Conservation (phyloP, 345 rosid genomes). For the Salix purpurea region DNA sequence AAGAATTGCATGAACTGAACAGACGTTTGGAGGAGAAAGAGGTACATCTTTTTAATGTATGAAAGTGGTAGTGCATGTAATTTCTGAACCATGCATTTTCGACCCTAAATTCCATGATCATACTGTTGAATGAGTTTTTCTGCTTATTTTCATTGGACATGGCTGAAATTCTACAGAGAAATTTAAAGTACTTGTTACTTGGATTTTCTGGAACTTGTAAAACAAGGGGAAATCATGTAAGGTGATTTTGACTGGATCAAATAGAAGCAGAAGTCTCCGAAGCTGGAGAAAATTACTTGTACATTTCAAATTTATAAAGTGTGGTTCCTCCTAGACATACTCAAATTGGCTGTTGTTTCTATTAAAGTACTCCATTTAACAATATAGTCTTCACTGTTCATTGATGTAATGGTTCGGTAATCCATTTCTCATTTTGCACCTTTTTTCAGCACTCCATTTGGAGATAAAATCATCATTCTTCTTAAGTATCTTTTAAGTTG, state of each 20-base stretch:
- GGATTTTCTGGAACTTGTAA: background rate
- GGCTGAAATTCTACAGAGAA: background rate
- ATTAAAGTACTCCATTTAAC: background rate
- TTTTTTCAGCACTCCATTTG: background rate
- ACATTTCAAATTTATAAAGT: background rate
- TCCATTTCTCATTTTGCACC: background rate
- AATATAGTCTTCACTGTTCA: background rate
- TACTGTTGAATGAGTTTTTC: background rate
- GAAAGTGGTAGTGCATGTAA: background rate
- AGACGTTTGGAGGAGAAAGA: conserved; percentile 90
- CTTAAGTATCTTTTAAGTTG: background rate
- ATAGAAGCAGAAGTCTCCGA: background rate
- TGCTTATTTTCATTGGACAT: background rate
- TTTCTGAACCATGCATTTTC: background rate
- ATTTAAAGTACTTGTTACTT: background rate
- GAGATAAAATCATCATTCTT: background rate
- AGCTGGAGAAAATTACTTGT: background rate
- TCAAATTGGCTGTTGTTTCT: background rate
- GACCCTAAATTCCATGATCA: background rate
- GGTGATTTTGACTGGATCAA: conserved; percentile 1
- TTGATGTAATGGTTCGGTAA: background rate
- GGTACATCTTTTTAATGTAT: conserved; percentile 41
- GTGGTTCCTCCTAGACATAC: background rate
- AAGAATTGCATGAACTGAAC: conserved; percentile 85
- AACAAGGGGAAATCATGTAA: background rate